Base-by-base conservation (phyloP, 192 early-diverging fungal species). In the Coemansia nantahalensis region DNA sequence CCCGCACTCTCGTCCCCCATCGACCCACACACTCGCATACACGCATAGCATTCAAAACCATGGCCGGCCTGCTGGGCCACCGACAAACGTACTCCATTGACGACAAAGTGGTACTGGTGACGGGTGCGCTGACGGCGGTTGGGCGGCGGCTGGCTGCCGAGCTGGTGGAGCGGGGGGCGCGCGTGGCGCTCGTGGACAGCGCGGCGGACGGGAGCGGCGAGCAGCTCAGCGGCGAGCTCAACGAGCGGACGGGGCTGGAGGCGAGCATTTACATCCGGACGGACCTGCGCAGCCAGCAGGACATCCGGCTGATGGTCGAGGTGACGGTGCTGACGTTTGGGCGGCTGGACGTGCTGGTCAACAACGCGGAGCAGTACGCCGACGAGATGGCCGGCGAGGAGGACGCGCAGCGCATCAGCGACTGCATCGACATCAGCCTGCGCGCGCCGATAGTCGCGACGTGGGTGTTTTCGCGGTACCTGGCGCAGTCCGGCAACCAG, bases 291-390 rank as follows among this genome's bases (percentile, higher is more conserved):
- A 49, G 51, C 26, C 16, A 32, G 16, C 42, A 53, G 22, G 55
- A 53, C 24, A 48, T 65, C 15, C 63, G 56, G 15, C 33, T 65
- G 28, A 66, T 66, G 64, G 28, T 66, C 0, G 64, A 66, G 8
- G 56, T 55, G 31, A 31, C 64, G 19, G 56, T 66, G 41, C 64
- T 66, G 51, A 55, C 64, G 15, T 66, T 66, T 30, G 64, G 64
- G 8, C 45, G 47, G 4, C 50, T 66, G 17, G 64, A 66, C 41
- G 56, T 66, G 9, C 47, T 66, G 7, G 64, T 66, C 0, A 66
- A 66, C 40, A 59, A 58, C 36, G 56, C 64, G 10, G 51, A 59
- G 49, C 51, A 45, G 26, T 39, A 54, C 39, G 41, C 51, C 17
- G 64, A 54, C 41, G 48, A 51, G 11, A 30, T 43, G 36, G 23